These are phyloP conservation scores for Gossypium davidsonii DNA, from an alignment of 441 rosid genomes.

Conservation along the genomic window DNA sequence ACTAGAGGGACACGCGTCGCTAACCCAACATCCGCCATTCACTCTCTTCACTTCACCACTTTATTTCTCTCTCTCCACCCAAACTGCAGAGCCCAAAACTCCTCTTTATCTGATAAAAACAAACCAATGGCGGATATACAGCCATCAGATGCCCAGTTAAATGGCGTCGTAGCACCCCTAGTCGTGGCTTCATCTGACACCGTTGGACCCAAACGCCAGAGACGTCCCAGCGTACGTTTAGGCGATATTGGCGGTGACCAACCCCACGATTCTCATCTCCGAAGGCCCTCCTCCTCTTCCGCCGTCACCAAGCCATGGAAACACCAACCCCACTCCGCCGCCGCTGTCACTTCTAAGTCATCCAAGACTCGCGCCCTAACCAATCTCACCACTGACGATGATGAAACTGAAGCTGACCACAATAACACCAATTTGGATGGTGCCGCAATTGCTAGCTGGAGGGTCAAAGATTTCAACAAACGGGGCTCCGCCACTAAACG, in stretches of 20 bases:
- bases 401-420: conserved; percentile 32
- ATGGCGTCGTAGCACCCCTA: conserved; percentile 35
- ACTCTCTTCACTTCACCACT: not conserved
- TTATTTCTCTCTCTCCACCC: not conserved
- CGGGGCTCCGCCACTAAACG: conserved; percentile 46
- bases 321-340: conserved; percentile 15
- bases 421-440: conserved; percentile 34
- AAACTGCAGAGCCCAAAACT: not conserved
- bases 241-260: conserved; percentile 85
- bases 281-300: conserved; percentile 26
- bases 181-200: conserved; percentile 39
- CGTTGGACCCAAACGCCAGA: conserved; percentile 58
- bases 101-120: not conserved
- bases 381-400: conserved; percentile 45
- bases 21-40: conserved; percentile 8
- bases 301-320: conserved; percentile 33
- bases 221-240: conserved; percentile 81
- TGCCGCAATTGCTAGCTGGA: conserved; percentile 61
- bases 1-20: conserved; percentile 27
- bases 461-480: conserved; percentile 47
- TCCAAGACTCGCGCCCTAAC: conserved; percentile 66
- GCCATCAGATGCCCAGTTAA: conserved; percentile 32
- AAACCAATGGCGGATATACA: conserved; percentile 45
- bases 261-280: conserved; percentile 38
- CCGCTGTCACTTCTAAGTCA: conserved; percentile 23